A percentile compares a stretch with the other conserved stretches of the same genome.
phyloP scores from a whole-genome alignment of 2,329 filamentous ascomycete species.

The Mycogone perniciosa region DNA sequence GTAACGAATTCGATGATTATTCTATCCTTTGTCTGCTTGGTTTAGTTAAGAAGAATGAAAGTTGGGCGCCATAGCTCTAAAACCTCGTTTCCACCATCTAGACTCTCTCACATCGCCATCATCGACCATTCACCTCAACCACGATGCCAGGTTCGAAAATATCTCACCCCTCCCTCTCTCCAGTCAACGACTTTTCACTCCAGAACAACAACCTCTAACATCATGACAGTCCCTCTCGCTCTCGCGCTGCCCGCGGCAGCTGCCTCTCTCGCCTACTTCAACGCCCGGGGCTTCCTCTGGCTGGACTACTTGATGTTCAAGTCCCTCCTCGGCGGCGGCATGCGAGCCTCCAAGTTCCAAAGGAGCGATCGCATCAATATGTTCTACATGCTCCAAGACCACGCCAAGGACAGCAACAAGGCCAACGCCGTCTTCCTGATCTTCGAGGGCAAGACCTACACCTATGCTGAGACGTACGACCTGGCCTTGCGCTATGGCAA shows the following conservation, averaged over 20 bases:
- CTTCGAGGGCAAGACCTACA: constrained; percentile 63
- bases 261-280: constrained; percentile 69
- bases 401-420: constrained; percentile 47
- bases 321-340: constrained; percentile 40
- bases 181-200: not conserved
- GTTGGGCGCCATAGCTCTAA: too few species aligned
- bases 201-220: not conserved
- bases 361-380: constrained; percentile 57
- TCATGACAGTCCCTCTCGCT: constrained; percentile 43
- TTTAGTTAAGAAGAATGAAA: too few species aligned
- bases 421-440: constrained; percentile 56
- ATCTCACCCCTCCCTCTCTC: not conserved
- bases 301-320: constrained; percentile 60
- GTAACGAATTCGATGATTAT: too few species aligned
- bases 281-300: constrained; percentile 60
- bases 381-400: constrained; percentile 69
- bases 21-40: too few species aligned
- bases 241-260: constrained; percentile 55
- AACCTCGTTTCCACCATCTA: not conserved
- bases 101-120: not conserved
- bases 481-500: constrained; percentile 63
- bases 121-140: not conserved
- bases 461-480: constrained; percentile 71
- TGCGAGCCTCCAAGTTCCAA: constrained; percentile 41
- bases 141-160: not conserved